These are phyloP conservation scores for Scheffersomyces insectosa DNA, from an alignment of 1,139 yeast species.

Conservation along the genomic window DNA sequence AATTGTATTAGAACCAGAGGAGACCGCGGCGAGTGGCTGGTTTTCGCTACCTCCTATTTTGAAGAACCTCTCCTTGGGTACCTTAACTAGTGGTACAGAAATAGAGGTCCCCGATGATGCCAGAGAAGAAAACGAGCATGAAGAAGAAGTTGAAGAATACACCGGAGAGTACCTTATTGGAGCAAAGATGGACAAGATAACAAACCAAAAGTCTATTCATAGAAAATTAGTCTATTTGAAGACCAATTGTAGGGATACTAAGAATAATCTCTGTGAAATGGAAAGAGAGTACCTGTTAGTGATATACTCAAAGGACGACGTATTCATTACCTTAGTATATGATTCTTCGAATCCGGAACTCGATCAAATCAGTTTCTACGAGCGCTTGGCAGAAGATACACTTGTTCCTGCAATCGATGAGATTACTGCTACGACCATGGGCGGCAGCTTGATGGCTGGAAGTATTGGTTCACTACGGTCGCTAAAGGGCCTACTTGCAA, in stretches of 20 bases:
- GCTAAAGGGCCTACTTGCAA: constrained; percentile 17
- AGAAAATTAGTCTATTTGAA: constrained; percentile 32
- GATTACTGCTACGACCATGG: constrained; percentile 14
- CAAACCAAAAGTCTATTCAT: constrained; percentile 14
- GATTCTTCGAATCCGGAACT: constrained; percentile 28
- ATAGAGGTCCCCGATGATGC: not conserved
- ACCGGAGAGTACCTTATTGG: constrained; percentile 32
- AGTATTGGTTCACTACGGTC: constrained; percentile 37
- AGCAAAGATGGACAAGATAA: constrained; percentile 11
- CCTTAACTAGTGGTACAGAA: not conserved
- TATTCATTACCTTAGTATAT: constrained; percentile 28
- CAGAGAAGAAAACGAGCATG: constrained; percentile 6
- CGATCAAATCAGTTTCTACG: constrained; percentile 26
- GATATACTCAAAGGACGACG: constrained; percentile 24
- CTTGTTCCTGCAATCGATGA: constrained; percentile 29
- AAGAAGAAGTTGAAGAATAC: constrained; percentile 19
- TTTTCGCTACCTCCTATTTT: constrained; percentile 27
- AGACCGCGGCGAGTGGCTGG: constrained; percentile 20
- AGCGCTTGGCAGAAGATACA: constrained; percentile 14
- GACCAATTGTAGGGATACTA: constrained; percentile 8
- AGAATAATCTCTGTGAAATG: constrained; percentile 5
- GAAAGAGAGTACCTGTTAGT: constrained; percentile 35
- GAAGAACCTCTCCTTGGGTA: constrained; percentile 7
- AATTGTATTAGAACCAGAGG: not conserved
- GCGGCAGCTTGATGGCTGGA: constrained; percentile 22